Evolutionary conservation across 441 rosid species (phyloP).

Genomic region (Croton setiger): DNA sequence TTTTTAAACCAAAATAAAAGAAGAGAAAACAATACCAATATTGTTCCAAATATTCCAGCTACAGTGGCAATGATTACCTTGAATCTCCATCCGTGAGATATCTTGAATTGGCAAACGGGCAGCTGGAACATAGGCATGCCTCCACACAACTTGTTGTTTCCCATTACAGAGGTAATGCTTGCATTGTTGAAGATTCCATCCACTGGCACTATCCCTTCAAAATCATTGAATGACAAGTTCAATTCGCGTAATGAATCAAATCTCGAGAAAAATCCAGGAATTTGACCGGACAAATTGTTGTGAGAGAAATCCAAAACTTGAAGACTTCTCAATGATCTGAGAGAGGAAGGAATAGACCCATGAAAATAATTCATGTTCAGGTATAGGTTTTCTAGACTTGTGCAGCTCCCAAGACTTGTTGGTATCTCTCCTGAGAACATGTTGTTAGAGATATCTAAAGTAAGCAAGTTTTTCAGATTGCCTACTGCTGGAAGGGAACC

Average conservation of each 20-base stretch:
- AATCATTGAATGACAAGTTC: not conserved
- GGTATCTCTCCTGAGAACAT: not conserved
- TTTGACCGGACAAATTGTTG: constrained; percentile 1
- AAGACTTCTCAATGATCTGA: not conserved
- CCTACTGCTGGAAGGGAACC: not conserved
- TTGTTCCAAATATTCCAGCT: not conserved
- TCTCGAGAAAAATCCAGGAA: not conserved
- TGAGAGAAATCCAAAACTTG: not conserved
- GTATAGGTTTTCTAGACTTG: not conserved
- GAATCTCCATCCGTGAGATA: not conserved
- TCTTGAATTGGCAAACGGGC: not conserved
- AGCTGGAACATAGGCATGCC: not conserved
- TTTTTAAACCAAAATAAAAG: not conserved
- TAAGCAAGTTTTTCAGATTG: not conserved
- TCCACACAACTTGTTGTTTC: constrained; percentile 1
- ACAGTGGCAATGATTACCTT: not conserved
- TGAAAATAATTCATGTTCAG: not conserved
- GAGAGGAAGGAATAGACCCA: not conserved
- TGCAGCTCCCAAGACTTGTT: not conserved
- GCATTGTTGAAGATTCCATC: constrained; percentile 5
- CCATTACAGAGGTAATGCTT: not conserved
- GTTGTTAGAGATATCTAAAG: not conserved
- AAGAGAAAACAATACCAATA: not conserved
- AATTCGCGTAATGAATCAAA: not conserved
- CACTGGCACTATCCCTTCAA: constrained; percentile 2